Evolutionary conservation across 257 asterid genomes (phyloP).

Genomic region (Haberlea rhodopensis): DNA sequence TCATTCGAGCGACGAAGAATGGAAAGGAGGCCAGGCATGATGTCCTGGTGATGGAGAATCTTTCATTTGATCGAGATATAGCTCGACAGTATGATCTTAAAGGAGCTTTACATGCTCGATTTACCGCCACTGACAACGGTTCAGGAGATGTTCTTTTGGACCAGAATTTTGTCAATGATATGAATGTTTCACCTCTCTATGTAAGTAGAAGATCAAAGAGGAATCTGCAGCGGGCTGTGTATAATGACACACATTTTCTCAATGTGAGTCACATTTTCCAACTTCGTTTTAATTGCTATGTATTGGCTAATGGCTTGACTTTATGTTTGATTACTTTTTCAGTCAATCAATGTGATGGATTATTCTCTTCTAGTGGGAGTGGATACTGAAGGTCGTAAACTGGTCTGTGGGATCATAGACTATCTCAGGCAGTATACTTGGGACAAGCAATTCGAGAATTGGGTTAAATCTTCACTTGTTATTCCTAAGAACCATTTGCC

Average conservation of each 20-base stretch:
- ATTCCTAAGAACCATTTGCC: conserved; percentile 79
- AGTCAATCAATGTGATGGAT: conserved; percentile 91
- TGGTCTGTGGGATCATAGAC: conserved; percentile 92
- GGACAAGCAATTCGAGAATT: conserved; percentile 92
- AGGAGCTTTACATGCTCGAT: conserved; percentile 86
- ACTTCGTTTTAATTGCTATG: not conserved
- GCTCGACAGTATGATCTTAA: conserved; percentile 83
- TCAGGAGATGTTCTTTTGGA: conserved; percentile 83
- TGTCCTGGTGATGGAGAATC: conserved; percentile 96
- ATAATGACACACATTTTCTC: conserved; percentile 84
- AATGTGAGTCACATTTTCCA: conserved; percentile 49
- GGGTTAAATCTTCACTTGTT: conserved; percentile 92
- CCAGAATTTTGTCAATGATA: conserved; percentile 92
- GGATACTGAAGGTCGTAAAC: conserved; percentile 61
- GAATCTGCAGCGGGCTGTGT: conserved; percentile 83
- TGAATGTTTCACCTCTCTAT: conserved; percentile 82
- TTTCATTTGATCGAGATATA: conserved; percentile 71
- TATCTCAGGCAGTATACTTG: conserved; percentile 95
- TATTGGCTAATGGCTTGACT: not conserved
- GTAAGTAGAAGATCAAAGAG: conserved; percentile 75
- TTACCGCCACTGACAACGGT: conserved; percentile 51
- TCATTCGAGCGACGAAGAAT: conserved; percentile 49
- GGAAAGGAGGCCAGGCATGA: conserved; percentile 81
- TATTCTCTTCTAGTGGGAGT: conserved; percentile 95
- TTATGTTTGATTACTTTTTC: conserved; percentile 21